Evolutionary conservation across 495 filamentous ascomycete genomes (phyloP).

Genomic region (Hamigera avellanea): DNA sequence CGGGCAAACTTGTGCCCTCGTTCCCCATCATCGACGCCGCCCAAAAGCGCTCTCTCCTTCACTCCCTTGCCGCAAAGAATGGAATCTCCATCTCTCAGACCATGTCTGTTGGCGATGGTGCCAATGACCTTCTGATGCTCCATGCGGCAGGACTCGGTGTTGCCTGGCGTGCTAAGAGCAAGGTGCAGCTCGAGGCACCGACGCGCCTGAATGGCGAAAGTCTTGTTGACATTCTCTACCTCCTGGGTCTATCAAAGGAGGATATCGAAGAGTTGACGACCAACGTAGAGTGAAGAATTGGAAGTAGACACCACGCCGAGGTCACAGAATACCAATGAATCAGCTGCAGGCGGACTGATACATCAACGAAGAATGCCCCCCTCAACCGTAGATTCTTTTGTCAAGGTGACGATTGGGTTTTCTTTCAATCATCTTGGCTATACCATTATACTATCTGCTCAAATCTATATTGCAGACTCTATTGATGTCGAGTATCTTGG

Average conservation of each 20-base stretch:
- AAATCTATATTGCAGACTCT: too few relatives aligned
- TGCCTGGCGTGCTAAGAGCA: conserved; percentile 87
- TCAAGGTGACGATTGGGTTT: too few relatives aligned
- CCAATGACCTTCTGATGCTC: conserved; percentile 94
- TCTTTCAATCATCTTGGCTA: too few relatives aligned
- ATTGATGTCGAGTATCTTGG: too few relatives aligned
- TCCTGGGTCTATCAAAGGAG: conserved; percentile 64
- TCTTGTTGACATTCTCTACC: conserved; percentile 69
- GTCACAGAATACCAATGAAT: neutral
- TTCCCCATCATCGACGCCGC: conserved; percentile 73
- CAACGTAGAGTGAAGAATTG: conserved; percentile 6
- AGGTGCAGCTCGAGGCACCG: conserved; percentile 77
- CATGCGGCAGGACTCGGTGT: conserved; percentile 76
- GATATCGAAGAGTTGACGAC: conserved; percentile 44
- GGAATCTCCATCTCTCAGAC: conserved; percentile 62
- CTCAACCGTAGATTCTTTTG: too few relatives aligned
- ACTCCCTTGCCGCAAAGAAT: conserved; percentile 65
- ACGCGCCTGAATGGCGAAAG: conserved; percentile 71
- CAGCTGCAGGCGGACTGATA: neutral
- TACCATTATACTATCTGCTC: too few relatives aligned
- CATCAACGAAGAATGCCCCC: too few relatives aligned
- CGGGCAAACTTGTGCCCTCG: conserved; percentile 57
- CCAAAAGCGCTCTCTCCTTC: conserved; percentile 64
- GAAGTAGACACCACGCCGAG: too few relatives aligned
- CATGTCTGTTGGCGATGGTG: conserved; percentile 83